Conservation (phyloP, 345 rosid genomes). For the Eucalyptus coolabah region DNA sequence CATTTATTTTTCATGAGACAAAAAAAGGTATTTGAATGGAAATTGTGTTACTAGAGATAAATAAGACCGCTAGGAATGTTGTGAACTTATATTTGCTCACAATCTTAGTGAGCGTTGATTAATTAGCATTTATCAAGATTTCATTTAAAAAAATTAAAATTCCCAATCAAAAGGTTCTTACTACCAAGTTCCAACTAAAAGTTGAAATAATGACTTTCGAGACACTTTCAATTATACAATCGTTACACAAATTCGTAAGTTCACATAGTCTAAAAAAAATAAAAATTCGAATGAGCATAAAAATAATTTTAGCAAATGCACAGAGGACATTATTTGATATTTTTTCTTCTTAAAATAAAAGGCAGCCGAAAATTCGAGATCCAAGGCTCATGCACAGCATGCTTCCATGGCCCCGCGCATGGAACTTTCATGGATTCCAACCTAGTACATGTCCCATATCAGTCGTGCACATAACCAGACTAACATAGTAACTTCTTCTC, state of each 20-base stretch:
- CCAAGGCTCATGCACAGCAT: neutral
- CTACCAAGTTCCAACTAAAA: neutral
- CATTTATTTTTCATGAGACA: too few relatives aligned
- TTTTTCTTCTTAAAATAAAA: neutral
- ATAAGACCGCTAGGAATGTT: too few relatives aligned
- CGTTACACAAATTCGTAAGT: too few relatives aligned
- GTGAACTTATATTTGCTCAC: too few relatives aligned
- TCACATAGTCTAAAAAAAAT: neutral
- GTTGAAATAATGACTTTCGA: neutral
- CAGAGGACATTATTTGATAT: neutral
- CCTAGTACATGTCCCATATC: neutral
- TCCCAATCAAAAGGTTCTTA: neutral
- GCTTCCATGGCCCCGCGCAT: neutral
- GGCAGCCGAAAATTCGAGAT: neutral
- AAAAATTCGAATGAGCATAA: neutral
- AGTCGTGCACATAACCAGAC: neutral
- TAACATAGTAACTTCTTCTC: neutral
- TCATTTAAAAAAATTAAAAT: neutral
- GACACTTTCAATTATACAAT: neutral
- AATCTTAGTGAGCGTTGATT: neutral
- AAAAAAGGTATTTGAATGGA: fast-evolving
- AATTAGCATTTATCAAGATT: neutral
- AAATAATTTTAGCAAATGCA: neutral
- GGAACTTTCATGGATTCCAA: neutral
- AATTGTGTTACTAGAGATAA: too few relatives aligned